A percentile compares a stretch with the other conserved stretches of the same genome.
These are phyloP conservation scores for Xylaria digitata DNA, from an alignment of 2,329 filamentous ascomycete genomes.

Conservation along the genomic window DNA sequence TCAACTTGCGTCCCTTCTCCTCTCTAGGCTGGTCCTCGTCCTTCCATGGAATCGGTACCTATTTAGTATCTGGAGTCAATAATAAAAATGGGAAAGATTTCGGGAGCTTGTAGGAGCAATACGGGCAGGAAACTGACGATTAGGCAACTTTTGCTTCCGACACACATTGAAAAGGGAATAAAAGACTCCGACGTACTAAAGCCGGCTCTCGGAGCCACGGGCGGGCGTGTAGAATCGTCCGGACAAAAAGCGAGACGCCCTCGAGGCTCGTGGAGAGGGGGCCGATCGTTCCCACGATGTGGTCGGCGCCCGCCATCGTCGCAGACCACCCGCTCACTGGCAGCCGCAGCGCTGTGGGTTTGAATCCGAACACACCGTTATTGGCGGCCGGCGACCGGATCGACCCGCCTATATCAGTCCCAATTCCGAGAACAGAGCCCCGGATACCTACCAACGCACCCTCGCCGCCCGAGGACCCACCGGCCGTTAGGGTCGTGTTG, in stretches of 20 bases:
- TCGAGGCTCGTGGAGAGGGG: conserved; percentile 65
- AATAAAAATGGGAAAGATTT: no score
- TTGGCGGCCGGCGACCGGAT: conserved; percentile 61
- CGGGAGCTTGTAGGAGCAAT: no score
- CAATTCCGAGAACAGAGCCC: conserved; percentile 65
- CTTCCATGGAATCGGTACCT: conserved; percentile 42
- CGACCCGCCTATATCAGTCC: conserved; percentile 64
- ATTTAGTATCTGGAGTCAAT: no score
- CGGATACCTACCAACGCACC: conserved; percentile 64
- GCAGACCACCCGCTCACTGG: conserved; percentile 54
- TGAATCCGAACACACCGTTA: conserved; percentile 58
- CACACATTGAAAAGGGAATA: no score
- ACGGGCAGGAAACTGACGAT: no score
- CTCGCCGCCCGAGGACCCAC: conserved; percentile 68
- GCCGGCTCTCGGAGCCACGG: conserved; percentile 46
- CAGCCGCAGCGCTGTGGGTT: conserved; percentile 57
- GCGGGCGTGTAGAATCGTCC: conserved; percentile 47
- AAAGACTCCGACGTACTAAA: conserved; percentile 17
- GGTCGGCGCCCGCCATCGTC: conserved; percentile 56
- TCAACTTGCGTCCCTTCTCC: conserved; percentile 57
- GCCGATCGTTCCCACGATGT: conserved; percentile 55
- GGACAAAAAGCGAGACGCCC: conserved; percentile 58
- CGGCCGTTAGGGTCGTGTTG: conserved; percentile 62
- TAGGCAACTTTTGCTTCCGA: no score
- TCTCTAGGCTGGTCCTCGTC: conserved; percentile 15